Conservation (phyloP, 345 rosid species). For the Orychophragmus violaceus region DNA sequence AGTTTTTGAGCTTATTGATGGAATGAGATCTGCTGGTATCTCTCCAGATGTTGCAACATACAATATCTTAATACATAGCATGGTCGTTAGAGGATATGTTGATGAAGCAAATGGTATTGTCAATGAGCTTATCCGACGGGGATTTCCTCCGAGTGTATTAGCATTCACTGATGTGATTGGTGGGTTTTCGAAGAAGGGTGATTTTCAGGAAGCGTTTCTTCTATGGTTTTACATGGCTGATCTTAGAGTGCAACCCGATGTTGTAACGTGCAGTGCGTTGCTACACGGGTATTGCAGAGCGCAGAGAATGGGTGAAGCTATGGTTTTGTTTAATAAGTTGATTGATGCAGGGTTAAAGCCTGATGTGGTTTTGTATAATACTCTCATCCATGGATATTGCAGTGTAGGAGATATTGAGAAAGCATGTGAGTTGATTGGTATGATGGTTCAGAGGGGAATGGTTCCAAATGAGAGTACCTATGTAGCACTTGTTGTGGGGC, state of each 20-base stretch:
- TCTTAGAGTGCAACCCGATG: constrained; percentile 39
- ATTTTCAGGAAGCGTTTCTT: constrained; percentile 47
- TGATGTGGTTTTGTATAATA: constrained; percentile 42
- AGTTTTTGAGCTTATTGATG: constrained; percentile 40
- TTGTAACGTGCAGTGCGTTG: constrained; percentile 45
- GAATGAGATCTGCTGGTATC: constrained; percentile 37
- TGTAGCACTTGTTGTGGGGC: constrained; percentile 37
- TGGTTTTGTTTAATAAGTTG: constrained; percentile 36
- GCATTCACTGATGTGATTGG: constrained; percentile 47
- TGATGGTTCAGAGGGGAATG: constrained; percentile 41
- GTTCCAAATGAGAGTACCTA: constrained; percentile 37
- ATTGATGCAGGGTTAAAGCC: constrained; percentile 42
- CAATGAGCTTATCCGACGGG: constrained; percentile 41
- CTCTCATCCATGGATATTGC: constrained; percentile 46
- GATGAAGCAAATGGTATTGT: constrained; percentile 40
- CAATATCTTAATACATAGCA: constrained; percentile 44
- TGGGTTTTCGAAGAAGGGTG: constrained; percentile 38
- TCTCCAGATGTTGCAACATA: constrained; percentile 47
- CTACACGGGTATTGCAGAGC: constrained; percentile 46
- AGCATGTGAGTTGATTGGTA: constrained; percentile 37
- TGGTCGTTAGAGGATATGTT: constrained; percentile 37
- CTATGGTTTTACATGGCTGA: constrained; percentile 47
- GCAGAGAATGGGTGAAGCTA: constrained; percentile 38
- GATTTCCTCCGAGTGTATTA: constrained; percentile 35
- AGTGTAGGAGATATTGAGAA: constrained; percentile 31